phyloP scores from a whole-genome alignment of 805 yeast genomes.

The Metschnikowia peoriensis region DNA sequence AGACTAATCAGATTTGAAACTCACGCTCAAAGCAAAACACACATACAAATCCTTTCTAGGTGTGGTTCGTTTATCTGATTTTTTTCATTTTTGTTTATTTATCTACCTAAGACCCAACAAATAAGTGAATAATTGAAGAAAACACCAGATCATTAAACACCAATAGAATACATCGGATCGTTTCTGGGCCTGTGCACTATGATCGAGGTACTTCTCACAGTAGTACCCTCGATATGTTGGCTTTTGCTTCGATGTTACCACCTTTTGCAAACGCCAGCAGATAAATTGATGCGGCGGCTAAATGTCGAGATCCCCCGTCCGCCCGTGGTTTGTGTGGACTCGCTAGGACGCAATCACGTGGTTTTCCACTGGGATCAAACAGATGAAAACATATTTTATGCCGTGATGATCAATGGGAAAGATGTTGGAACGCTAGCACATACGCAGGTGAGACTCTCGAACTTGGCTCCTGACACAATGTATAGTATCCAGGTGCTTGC shows the following conservation, averaged over 20 bases:
- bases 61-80: too few species aligned
- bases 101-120: too few species aligned
- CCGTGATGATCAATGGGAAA: conserved; percentile 32
- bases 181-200: conserved; percentile 14
- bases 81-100: too few species aligned
- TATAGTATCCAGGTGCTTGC: conserved; percentile 40
- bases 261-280: conserved; percentile 44
- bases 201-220: conserved; percentile 35
- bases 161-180: too few species aligned
- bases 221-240: conserved; percentile 38
- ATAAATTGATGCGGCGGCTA: conserved; percentile 44
- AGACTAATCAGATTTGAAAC: too few species aligned
- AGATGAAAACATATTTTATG: conserved; percentile 31
- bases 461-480: conserved; percentile 24
- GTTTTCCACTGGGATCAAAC: conserved; percentile 48
- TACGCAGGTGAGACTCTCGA: conserved; percentile 34
- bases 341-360: conserved; percentile 45
- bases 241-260: conserved; percentile 37
- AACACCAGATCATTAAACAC: not conserved
- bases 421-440: conserved; percentile 38
- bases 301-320: conserved; percentile 55
- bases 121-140: too few species aligned
- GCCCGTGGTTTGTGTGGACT: conserved; percentile 55
- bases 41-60: not conserved
- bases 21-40: not conserved